A percentile compares a stretch with the other conserved stretches of the same genome.
Conservation (phyloP, 768 basidiomycete genomes). For the Sarcodon aspratus region DNA sequence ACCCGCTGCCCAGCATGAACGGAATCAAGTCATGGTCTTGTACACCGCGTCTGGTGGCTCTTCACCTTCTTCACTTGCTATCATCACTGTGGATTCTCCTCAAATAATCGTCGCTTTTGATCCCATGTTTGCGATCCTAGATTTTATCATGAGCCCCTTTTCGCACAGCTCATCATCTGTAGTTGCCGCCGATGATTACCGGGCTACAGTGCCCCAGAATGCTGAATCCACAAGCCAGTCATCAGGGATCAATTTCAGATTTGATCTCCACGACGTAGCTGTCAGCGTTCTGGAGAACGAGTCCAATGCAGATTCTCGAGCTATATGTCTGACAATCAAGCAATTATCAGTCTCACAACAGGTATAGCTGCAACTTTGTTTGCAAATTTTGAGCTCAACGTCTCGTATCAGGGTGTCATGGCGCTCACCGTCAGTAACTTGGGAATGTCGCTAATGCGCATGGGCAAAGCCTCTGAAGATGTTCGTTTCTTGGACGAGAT, state of each 20-base stretch:
- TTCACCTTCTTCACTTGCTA: slow-evolving; percentile 49
- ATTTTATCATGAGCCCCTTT: slow-evolving; percentile 66
- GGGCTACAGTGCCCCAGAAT: neutral
- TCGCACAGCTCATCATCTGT: slow-evolving; percentile 1
- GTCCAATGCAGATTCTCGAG: slow-evolving; percentile 63
- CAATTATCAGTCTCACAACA: slow-evolving; percentile 88
- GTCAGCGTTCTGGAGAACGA: slow-evolving; percentile 85
- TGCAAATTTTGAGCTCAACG: neutral
- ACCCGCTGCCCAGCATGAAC: slow-evolving; percentile 76
- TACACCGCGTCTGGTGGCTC: slow-evolving; percentile 66
- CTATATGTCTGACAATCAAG: slow-evolving; percentile 75
- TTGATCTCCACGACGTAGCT: slow-evolving; percentile 86
- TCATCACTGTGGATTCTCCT: slow-evolving; percentile 88
- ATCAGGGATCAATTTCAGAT: slow-evolving; percentile 46
- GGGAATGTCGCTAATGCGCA: slow-evolving; percentile 89
- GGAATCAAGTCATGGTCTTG: slow-evolving; percentile 90
- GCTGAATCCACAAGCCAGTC: neutral
- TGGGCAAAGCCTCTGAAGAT: slow-evolving; percentile 69
- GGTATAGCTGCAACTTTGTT: slow-evolving; percentile 29
- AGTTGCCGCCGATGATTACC: slow-evolving; percentile 6
- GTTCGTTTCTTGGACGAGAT: slow-evolving; percentile 92
- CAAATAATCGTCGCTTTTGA: slow-evolving; percentile 87
- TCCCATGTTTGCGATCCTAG: slow-evolving; percentile 79
- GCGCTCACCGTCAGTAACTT: slow-evolving; percentile 71
- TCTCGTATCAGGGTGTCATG: slow-evolving; percentile 48